Evolutionary conservation across 2,329 filamentous ascomycete species (phyloP), one percentile per base, ranked within the genome.

Genomic region (Penicillium sumatraense): DNA sequence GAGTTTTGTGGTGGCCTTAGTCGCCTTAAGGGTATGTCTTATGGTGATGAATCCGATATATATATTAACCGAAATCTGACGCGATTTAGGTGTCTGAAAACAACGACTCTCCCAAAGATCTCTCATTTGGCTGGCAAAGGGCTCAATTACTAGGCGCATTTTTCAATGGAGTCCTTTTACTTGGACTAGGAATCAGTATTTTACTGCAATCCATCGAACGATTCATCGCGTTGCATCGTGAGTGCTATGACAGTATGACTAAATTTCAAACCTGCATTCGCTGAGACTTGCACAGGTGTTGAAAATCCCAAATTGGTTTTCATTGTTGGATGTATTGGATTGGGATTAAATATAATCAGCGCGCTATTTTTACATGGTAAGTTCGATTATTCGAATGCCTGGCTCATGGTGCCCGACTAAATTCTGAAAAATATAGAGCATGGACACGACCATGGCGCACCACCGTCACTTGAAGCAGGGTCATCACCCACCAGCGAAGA

Each of bases 51-150:
- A n/a, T n/a, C n/a, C n/a, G n/a, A 13, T 24, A 31, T 40, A 14
- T 54, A 44, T 31, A 20, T 14, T 45, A 9, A 27, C 9, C 6
- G 18, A 2, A 23, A 40, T 24, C 14, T n/a, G n/a, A n/a, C n/a
- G n/a, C n/a, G n/a, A n/a, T n/a, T 3, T 45, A 71, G 63, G 87
- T 86, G 72, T 87, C 54, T 81, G 86, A 18, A 81, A 88, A 59
- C 75, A 80, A 38, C 75, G 73, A 82, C 5, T 82, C 82, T 1
- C 87, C 87, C 0, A 78, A 82, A 57, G 78, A 78, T 9, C 78
- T 89, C 14, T 84, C 88, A 0, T 92, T 89, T 62, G 89, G 89
- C n/a, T 92, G 88, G 89, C 86, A 89, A 53, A 82, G 89, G 27
- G 88, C 89, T 14, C 83, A 84, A n/a, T 71, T 91, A 1, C 78